Conservation (phyloP, 1,139 yeast genomes). For the Saccharomyces hybrid region DNA sequence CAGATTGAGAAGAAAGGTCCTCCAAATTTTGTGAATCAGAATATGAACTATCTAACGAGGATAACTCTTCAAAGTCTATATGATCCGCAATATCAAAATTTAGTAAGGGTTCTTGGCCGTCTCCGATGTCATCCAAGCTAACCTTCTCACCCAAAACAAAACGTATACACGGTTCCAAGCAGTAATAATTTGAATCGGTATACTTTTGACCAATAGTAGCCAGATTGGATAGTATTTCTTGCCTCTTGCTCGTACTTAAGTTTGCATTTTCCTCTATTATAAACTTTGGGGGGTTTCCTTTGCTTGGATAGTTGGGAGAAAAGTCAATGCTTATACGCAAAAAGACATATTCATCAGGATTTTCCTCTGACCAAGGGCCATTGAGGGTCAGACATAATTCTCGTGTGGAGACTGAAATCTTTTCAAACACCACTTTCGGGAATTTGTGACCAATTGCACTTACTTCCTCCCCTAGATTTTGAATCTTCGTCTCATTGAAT, state of each 20-base stretch:
- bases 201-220: slow-evolving; percentile 50
- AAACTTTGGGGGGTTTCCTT: slow-evolving; percentile 46
- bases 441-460: slow-evolving; percentile 84
- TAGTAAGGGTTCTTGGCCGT: slow-evolving; percentile 21
- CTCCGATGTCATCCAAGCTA: slow-evolving; percentile 36
- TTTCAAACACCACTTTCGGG: slow-evolving; percentile 79
- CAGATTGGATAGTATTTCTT: slow-evolving; percentile 45
- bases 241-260: slow-evolving; percentile 36
- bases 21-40: slow-evolving; percentile 24
- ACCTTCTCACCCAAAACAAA: slow-evolving; percentile 76
- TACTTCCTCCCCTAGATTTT: slow-evolving; percentile 84
- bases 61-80: slow-evolving; percentile 24
- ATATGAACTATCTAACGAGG: slow-evolving; percentile 28
- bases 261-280: slow-evolving; percentile 74
- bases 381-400: slow-evolving; percentile 62
- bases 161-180: slow-evolving; percentile 74
- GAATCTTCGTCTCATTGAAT: slow-evolving; percentile 43
- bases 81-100: slow-evolving; percentile 28
- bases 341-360: slow-evolving; percentile 51
- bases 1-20: slow-evolving; percentile 19
- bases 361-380: slow-evolving; percentile 54
- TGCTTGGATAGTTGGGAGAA: slow-evolving; percentile 63
- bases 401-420: slow-evolving; percentile 82
- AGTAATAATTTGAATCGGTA: slow-evolving; percentile 51
- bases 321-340: slow-evolving; percentile 60